Evolutionary conservation across 371 early-diverging fungal genomes (phyloP).

Genomic region (Syncephalastrum sp.): DNA sequence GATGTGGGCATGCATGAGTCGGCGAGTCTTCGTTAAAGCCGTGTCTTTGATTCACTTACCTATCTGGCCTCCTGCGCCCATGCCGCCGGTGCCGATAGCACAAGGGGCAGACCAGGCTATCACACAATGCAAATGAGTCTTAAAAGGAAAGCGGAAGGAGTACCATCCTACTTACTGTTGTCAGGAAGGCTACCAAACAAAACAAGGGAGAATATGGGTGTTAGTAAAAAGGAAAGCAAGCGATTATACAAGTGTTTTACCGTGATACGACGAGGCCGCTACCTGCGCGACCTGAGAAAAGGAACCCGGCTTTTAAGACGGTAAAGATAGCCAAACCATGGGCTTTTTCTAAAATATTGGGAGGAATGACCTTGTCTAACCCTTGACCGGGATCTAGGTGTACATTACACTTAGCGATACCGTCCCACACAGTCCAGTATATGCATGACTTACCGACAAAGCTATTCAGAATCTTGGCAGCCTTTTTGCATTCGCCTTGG

Average conservation of each 20-base stretch:
- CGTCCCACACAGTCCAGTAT: not conserved
- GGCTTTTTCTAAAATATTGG: slow-evolving; percentile 68
- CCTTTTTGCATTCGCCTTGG: slow-evolving; percentile 72
- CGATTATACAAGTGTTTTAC: slow-evolving; percentile 14
- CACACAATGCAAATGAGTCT: slow-evolving; percentile 2
- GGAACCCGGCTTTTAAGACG: slow-evolving; percentile 90
- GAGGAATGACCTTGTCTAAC: slow-evolving; percentile 76
- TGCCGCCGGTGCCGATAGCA: slow-evolving; percentile 72
- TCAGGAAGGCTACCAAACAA: not conserved
- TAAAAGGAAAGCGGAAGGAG: not conserved
- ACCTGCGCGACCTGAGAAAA: slow-evolving; percentile 89
- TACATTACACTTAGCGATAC: not conserved
- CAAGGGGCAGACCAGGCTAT: slow-evolving; percentile 81
- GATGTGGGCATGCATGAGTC: not conserved
- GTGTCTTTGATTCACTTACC: not conserved
- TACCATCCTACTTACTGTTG: too few relatives aligned
- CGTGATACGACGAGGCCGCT: slow-evolving; percentile 87
- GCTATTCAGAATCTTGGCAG: slow-evolving; percentile 74
- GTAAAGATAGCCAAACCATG: slow-evolving; percentile 91
- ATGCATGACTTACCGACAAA: slow-evolving; percentile 56
- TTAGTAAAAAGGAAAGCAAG: not conserved
- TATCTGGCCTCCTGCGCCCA: slow-evolving; percentile 91
- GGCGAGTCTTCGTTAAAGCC: too few relatives aligned
- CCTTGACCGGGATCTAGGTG: slow-evolving; percentile 62
- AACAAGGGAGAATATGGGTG: not conserved